Evolutionary conservation across 306 rosid genomes (phyloP).

Genomic region (Cyclanthera cordifolia): DNA sequence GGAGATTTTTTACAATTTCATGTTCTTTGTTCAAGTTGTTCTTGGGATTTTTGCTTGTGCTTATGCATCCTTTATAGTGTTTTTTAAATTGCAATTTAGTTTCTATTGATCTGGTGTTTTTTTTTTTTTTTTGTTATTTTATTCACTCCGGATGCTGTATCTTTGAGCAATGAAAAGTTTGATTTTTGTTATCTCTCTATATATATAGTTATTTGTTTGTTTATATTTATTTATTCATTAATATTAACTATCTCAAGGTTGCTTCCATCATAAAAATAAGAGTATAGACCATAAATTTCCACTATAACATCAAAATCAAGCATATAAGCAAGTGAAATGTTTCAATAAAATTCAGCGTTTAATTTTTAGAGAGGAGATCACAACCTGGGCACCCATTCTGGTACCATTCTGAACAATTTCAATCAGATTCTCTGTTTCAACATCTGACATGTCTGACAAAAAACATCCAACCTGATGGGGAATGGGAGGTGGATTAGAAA

Average conservation of each 20-base stretch:
- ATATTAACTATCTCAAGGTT: not conserved
- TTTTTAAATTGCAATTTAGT: too few relatives aligned
- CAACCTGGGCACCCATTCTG: slow-evolving; percentile 53
- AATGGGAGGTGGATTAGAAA: slow-evolving; percentile 13
- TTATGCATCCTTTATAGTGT: too few relatives aligned
- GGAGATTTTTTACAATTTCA: too few relatives aligned
- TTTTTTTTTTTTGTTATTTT: too few relatives aligned
- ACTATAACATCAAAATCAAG: not conserved
- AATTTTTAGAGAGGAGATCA: slow-evolving; percentile 17
- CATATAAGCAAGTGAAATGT: not conserved
- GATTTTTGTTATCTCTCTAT: too few relatives aligned
- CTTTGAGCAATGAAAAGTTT: too few relatives aligned
- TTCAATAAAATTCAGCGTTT: not conserved
- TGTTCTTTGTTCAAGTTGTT: too few relatives aligned
- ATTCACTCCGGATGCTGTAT: too few relatives aligned
- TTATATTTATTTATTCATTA: too few relatives aligned
- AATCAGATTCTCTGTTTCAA: slow-evolving; percentile 39
- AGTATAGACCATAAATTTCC: not conserved
- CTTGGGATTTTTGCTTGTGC: too few relatives aligned
- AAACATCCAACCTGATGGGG: slow-evolving; percentile 62
- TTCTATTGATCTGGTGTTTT: too few relatives aligned
- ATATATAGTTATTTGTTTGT: too few relatives aligned
- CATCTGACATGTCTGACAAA: slow-evolving; percentile 35
- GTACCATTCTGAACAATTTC: slow-evolving; percentile 28
- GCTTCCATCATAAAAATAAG: not conserved